Evolutionary conservation across 2,329 filamentous ascomycete genomes (phyloP).

Genomic region (Fusarium euwallaceae): DNA sequence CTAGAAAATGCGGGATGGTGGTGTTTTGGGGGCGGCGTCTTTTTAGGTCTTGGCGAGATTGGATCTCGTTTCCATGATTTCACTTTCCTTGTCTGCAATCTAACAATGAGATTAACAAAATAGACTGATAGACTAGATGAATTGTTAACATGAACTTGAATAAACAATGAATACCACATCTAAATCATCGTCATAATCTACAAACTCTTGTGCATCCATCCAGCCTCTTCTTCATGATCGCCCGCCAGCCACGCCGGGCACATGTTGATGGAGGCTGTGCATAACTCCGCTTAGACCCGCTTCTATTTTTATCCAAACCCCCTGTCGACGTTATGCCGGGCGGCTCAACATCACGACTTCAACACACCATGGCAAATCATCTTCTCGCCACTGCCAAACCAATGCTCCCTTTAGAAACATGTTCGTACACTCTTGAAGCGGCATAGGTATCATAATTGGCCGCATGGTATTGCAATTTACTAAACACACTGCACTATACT

Average conservation of each 20-base stretch:
- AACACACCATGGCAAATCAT: neutral
- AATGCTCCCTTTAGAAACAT: conserved; percentile 4
- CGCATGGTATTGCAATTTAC: conserved; percentile 1
- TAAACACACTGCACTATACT: neutral
- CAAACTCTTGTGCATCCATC: neutral
- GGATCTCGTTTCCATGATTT: conserved; percentile 25
- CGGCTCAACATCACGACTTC: conserved; percentile 27
- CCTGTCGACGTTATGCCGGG: conserved; percentile 17
- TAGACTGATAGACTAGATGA: neutral
- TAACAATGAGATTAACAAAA: neutral
- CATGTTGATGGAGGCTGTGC: conserved; percentile 33
- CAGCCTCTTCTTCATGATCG: conserved; percentile 22
- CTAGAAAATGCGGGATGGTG: conserved; percentile 1
- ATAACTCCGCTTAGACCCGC: conserved; percentile 8
- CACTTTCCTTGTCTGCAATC: conserved; percentile 6
- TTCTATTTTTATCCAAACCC: conserved; percentile 38
- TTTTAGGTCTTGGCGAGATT: conserved; percentile 30
- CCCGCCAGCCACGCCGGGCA: conserved; percentile 13
- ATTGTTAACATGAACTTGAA: neutral
- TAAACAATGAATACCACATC: neutral
- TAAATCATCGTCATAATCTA: conserved; percentile 11
- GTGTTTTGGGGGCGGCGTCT: conserved; percentile 2
- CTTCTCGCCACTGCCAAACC: neutral
- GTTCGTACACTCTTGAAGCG: neutral
- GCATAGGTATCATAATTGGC: neutral